A percentile compares a stretch with the other conserved stretches of the same genome.
Evolutionary conservation across 2,329 filamentous ascomycete species (phyloP).

Genomic region (Fusarium newnesense): DNA sequence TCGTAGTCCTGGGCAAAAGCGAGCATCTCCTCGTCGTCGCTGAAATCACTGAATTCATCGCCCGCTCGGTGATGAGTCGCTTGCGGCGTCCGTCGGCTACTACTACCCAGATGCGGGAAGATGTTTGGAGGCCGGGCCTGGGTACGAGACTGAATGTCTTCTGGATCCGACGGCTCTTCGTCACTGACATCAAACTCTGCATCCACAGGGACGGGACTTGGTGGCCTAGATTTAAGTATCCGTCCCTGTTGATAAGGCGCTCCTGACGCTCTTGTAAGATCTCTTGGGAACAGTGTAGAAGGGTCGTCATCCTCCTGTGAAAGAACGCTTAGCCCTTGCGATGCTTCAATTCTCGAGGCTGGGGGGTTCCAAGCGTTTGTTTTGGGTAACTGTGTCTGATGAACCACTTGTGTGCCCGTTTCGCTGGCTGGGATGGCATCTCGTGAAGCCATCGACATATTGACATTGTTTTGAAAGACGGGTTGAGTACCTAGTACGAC

Average conservation of each 20-base stretch:
- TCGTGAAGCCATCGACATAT: slow-evolving; percentile 49
- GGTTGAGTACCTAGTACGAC: slow-evolving; percentile 60
- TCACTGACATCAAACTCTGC: slow-evolving; percentile 42
- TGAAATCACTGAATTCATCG: slow-evolving; percentile 59
- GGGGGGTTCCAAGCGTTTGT: slow-evolving; percentile 40
- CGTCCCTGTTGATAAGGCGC: slow-evolving; percentile 3
- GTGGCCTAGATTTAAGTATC: slow-evolving; percentile 1
- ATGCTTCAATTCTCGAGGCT: slow-evolving; percentile 27
- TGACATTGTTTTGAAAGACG: slow-evolving; percentile 42
- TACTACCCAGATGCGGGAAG: background rate
- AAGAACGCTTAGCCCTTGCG: slow-evolving; percentile 38
- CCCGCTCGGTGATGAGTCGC: slow-evolving; percentile 35
- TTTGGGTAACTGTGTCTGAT: slow-evolving; percentile 60
- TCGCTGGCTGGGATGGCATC: slow-evolving; percentile 47
- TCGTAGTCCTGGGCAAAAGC: slow-evolving; percentile 64
- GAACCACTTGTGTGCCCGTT: slow-evolving; percentile 59
- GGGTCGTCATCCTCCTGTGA: slow-evolving; percentile 40
- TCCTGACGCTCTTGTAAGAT: slow-evolving; percentile 14
- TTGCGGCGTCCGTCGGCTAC: slow-evolving; percentile 31
- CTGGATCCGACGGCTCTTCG: slow-evolving; percentile 46
- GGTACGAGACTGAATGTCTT: slow-evolving; percentile 42
- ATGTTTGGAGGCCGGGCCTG: slow-evolving; percentile 12
- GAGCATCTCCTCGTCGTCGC: slow-evolving; percentile 63
- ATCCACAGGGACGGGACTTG: slow-evolving; percentile 10
- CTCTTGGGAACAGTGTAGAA: slow-evolving; percentile 42